phyloP scores from a whole-genome alignment of 2,329 filamentous ascomycete genomes.

The Orbilia quercus region DNA sequence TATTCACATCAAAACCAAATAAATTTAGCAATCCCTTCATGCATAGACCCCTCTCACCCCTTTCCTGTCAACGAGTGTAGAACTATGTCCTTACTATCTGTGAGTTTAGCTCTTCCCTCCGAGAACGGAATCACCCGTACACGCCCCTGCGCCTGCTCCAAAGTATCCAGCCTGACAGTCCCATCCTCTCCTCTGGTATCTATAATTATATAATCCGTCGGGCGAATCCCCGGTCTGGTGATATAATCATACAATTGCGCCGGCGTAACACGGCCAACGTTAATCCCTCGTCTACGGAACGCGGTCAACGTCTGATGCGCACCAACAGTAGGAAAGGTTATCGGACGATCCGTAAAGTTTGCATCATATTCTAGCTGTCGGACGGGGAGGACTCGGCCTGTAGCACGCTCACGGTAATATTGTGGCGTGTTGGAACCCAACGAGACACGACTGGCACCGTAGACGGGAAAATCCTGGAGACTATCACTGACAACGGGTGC shows the following conservation, averaged over 20 bases:
- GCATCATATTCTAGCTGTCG: slow-evolving; percentile 16
- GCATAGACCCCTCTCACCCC: not conserved
- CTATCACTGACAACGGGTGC: not conserved
- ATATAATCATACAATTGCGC: slow-evolving; percentile 27
- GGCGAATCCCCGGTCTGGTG: slow-evolving; percentile 36
- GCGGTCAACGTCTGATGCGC: not conserved
- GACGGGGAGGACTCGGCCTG: not conserved
- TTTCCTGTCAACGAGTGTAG: not conserved
- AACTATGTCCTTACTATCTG: slow-evolving; percentile 8
- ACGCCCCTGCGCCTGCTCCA: slow-evolving; percentile 10
- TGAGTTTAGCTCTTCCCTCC: not conserved
- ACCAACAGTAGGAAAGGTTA: not conserved
- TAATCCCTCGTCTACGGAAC: slow-evolving; percentile 5
- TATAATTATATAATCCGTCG: slow-evolving; percentile 31
- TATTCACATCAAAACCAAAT: not conserved
- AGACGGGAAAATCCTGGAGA: slow-evolving; percentile 1
- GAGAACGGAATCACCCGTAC: slow-evolving; percentile 23
- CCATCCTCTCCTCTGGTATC: slow-evolving; percentile 32
- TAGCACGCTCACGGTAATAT: slow-evolving; percentile 18
- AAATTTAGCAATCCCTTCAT: not conserved
- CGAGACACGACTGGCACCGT: slow-evolving; percentile 3
- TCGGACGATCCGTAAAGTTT: not conserved
- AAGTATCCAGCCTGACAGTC: slow-evolving; percentile 9
- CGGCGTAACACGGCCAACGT: slow-evolving; percentile 14
- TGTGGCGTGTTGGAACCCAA: slow-evolving; percentile 9